Percentiles rank a stretch among this genome's conserved stretches.
Conservation (phyloP, 176 grass and related monocot genomes). For the Zea luxurians region DNA sequence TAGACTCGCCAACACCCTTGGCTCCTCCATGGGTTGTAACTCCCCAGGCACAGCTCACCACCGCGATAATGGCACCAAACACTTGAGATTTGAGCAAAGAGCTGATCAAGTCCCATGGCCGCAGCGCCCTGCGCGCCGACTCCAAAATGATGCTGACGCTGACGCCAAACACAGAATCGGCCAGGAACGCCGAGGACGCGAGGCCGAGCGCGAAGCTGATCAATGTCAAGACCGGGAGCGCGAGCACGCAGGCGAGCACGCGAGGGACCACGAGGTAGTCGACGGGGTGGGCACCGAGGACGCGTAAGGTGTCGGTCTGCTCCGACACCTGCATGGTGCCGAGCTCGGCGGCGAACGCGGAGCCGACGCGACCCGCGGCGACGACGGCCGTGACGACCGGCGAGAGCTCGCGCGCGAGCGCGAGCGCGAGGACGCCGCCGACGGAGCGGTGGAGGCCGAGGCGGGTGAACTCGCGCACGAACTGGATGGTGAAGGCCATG, state of each 20-base stretch:
- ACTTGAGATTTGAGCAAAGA: constrained; percentile 93
- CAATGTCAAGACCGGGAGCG: constrained; percentile 77
- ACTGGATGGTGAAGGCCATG: constrained; percentile 99
- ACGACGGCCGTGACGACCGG: constrained; percentile 93
- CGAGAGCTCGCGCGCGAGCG: constrained; percentile 80
- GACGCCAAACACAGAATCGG: constrained; percentile 82
- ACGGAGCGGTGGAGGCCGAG: constrained; percentile 96
- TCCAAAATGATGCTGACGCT: constrained; percentile 97
- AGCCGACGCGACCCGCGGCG: constrained; percentile 73
- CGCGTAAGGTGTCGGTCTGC: constrained; percentile 87
- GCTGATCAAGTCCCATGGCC: constrained; percentile 92
- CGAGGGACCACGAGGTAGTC: constrained; percentile 92
- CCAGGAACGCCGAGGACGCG: constrained; percentile 80
- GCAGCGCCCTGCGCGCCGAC: constrained; percentile 78
- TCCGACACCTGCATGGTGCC: constrained; percentile 99
- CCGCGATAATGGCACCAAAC: constrained; percentile 80
- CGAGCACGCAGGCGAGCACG: constrained; percentile 81
- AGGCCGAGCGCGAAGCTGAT: constrained; percentile 85
- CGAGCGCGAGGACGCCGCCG: constrained; percentile 90
- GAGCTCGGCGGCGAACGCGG: constrained; percentile 96
- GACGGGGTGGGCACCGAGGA: constrained; percentile 77
- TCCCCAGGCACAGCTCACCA: constrained; percentile 96
- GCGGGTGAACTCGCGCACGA: constrained; percentile 98
- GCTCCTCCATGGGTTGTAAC: constrained; percentile 88
- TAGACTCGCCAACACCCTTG: constrained; percentile 91